Evolutionary conservation across 192 early-diverging fungal genomes (phyloP).

Genomic region (Spizellomyces punctatus): DNA sequence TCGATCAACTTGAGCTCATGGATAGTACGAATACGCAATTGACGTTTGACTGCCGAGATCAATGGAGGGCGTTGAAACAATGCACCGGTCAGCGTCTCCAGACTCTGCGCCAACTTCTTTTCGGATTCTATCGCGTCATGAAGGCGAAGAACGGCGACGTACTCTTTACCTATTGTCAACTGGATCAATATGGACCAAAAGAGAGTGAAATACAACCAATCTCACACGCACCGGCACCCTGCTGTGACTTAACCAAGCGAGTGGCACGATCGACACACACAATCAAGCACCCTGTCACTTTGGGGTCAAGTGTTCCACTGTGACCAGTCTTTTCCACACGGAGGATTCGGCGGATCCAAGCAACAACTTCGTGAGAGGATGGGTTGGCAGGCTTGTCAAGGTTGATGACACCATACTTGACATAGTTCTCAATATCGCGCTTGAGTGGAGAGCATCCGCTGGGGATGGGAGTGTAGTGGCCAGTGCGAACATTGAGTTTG

Average conservation of each 20-base stretch:
- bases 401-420: conserved; percentile 98
- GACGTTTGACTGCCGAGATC: conserved; percentile 98
- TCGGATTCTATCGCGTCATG: conserved; percentile 92
- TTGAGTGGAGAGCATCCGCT: conserved; percentile 92
- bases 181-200: too few relatives aligned
- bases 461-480: conserved; percentile 98
- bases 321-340: conserved; percentile 98
- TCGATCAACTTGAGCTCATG: conserved; percentile 95
- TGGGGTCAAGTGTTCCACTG: conserved; percentile 97
- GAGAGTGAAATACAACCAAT: neutral
- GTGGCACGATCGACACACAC: conserved; percentile 99
- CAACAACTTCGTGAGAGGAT: conserved; percentile 99
- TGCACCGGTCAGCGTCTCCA: conserved; percentile 97
- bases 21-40: conserved; percentile 97
- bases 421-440: conserved; percentile 86
- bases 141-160: conserved; percentile 92
- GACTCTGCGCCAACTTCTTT: conserved; percentile 79
- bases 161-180: conserved; percentile 71
- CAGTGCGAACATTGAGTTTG: conserved; percentile 95
- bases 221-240: conserved; percentile 75
- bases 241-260: conserved; percentile 98
- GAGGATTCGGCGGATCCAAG: conserved; percentile 98
- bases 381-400: conserved; percentile 99
- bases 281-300: conserved; percentile 98
- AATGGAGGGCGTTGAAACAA: conserved; percentile 98